Conservation (phyloP, 2,329 filamentous ascomycete genomes). For the Fusarium piperis region DNA sequence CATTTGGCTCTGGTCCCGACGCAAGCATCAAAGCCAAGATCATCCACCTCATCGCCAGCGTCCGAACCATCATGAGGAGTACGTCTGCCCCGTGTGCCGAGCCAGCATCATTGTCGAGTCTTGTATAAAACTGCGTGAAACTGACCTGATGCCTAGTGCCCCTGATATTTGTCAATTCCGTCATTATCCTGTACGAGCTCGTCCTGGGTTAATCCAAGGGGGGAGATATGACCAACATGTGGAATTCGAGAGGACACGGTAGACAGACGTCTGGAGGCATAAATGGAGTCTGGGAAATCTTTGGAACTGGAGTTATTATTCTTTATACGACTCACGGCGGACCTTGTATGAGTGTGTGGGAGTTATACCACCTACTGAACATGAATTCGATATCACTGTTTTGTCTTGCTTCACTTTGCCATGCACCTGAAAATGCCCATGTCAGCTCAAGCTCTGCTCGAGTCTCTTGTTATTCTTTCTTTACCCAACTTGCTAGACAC, state of each 20-base stretch:
- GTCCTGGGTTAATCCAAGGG: conserved; percentile 69
- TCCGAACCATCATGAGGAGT: conserved; percentile 95
- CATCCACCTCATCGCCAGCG: conserved; percentile 88
- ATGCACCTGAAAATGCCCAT: background rate
- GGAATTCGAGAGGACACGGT: conserved; percentile 27
- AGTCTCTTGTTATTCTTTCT: conserved; percentile 18
- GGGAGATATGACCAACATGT: background rate
- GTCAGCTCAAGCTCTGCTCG: conserved; percentile 4
- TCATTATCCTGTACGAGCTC: conserved; percentile 86
- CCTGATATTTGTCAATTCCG: conserved; percentile 81
- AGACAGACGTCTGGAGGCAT: conserved; percentile 30
- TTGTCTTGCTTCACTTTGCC: background rate
- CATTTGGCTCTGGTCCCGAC: conserved; percentile 78
- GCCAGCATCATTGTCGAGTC: background rate
- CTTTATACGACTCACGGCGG: conserved; percentile 19
- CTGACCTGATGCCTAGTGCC: conserved; percentile 69
- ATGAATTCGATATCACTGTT: background rate
- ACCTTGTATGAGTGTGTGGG: background rate
- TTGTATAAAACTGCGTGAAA: background rate
- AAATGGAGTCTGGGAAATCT: conserved; percentile 31
- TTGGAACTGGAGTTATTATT: conserved; percentile 31
- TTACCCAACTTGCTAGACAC: conserved; percentile 12
- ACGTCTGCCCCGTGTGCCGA: conserved; percentile 16
- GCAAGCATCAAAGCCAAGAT: conserved; percentile 86
- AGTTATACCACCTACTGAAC: conserved; percentile 9